Base-by-base conservation (phyloP, 192 early-diverging fungal genomes). In the Coemansia sp. region DNA sequence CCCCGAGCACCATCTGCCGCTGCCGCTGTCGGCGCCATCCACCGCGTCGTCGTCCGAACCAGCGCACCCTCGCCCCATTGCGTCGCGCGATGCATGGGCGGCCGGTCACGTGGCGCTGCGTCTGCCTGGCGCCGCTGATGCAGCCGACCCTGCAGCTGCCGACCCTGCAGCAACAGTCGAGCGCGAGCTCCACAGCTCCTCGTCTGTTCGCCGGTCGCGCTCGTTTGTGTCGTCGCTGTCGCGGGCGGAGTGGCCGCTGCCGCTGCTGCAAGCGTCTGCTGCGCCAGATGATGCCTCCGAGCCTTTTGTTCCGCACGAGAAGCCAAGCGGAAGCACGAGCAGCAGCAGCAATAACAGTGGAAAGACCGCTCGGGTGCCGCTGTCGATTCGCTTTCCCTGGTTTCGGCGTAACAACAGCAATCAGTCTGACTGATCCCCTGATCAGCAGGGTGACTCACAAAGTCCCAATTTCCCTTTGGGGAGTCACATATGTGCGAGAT, bases 171-270 rank as follows among this genome's bases (percentile, higher is more conserved):
- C 17, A 7, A 10, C 30, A 33, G 45, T 40, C 34, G 52, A 54
- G 52, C 52, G 52, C 52, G 29, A 48, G 22, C 52, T 54, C 15
- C 20, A 17, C n/a, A 30, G 52, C 25, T 17, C n/a, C n/a, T n/a
- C 33, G 27, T 57, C 53, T n/a, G 2, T 62, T 20, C 61, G 70
- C 20, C 69, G 66, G 42, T 68, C 70, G 2, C 62, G 59, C 7
- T 78, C 75, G n/a, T 68, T 65, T n/a, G 65, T 61, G n/a, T 72
- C 70, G 11, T 62, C 54, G 1, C 45, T 78, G 17, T 72, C 75
- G 50, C 63, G 65, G 6, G 55, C 59, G 20, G 69, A 78, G 17
- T 78, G 75, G 75, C 75, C 75, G 4, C 33, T 78, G 54, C 75
- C 75, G 29, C 75, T 69, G 23, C 33, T 61, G 13, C 55, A 61